A percentile compares a stretch with the other conserved stretches of the same genome.
phyloP scores from a whole-genome alignment of 2,329 filamentous ascomycete species.

The Setomelanomma holmii region DNA sequence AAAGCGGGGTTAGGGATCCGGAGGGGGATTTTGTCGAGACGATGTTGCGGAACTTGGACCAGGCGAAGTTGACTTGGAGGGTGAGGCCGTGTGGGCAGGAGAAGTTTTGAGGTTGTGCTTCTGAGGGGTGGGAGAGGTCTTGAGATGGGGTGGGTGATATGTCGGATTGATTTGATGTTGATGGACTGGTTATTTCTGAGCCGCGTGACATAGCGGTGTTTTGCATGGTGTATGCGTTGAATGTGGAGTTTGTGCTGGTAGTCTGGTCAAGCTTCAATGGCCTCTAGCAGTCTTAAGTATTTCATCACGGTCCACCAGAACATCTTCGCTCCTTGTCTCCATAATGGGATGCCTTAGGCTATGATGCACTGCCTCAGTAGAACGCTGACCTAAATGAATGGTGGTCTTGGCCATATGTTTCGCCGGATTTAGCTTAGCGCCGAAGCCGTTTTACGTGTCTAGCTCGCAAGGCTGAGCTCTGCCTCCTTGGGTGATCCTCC shows the following conservation, averaged over 20 bases:
- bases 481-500: background rate
- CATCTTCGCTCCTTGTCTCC: background rate
- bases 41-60: constrained; percentile 27
- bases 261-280: too few species aligned
- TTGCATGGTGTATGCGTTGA: background rate
- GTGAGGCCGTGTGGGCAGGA: constrained; percentile 8
- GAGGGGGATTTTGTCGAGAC: constrained; percentile 16
- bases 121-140: too few species aligned
- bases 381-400: too few species aligned
- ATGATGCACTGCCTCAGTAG: background rate
- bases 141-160: background rate
- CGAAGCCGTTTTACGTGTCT: background rate
- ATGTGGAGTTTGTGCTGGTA: background rate
- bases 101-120: background rate
- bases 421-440: background rate
- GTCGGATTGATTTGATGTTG: constrained; percentile 2
- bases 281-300: background rate
- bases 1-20: constrained; percentile 16
- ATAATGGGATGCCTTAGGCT: background rate
- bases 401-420: background rate
- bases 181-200: background rate
- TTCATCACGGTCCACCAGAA: background rate
- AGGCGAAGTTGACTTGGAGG: constrained; percentile 26
- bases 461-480: background rate
- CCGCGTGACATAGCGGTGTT: background rate